Base-by-base conservation (phyloP, 2,329 filamentous ascomycete species). In the Cladosporium sp. region DNA sequence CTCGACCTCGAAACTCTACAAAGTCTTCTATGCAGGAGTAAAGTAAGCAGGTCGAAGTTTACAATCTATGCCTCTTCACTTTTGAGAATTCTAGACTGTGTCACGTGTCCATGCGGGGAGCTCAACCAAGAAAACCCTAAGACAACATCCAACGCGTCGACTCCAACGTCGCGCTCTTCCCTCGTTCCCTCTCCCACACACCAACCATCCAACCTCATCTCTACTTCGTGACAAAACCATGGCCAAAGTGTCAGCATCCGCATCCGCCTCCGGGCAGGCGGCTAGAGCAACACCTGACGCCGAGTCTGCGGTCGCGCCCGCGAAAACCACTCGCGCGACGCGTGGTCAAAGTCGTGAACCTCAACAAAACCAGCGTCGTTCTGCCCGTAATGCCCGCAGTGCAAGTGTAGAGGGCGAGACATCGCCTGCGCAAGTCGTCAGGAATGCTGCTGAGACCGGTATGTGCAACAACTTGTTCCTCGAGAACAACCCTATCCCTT, bases 321-420 rank as follows among this genome's bases (percentile, higher is more conserved):
- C 61, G 3, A 61, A 59, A 47, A 63, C 60, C 11, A 68, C 70
- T 30, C 73, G 78, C 54, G 70, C 67, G 28, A 74, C 78, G 55
- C 75, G 80, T 70, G 80, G 79, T 71, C 75, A 75, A 61, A 81
- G 80, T 71, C 77, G 74, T 65, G 80, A 81, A 54, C 64, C 77
- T 4, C 52, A 66, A 58, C 60, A 65, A 18, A 54, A 52, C 32
- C 61, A 54, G 24, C 61, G 61, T 44, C 61, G 61, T 26, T 64
- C 61, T 14, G 61, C 61, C 12, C 61, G 61, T 24, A 64, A 64
- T 57, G 51, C 51, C n/a, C 21, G 51, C 26, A 30, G 51, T 32
- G 49, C 61, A 34, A 57, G 61, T 26, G 61, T 47, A 34, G 61
- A 57, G 26, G 28, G 54, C 74, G 41, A 71, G 68, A 52, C 65